Percentiles rank a stretch among this genome's conserved stretches.
These are phyloP conservation scores for Phoma sp. DNA, from an alignment of 2,329 filamentous ascomycete species.

Conservation along the genomic window DNA sequence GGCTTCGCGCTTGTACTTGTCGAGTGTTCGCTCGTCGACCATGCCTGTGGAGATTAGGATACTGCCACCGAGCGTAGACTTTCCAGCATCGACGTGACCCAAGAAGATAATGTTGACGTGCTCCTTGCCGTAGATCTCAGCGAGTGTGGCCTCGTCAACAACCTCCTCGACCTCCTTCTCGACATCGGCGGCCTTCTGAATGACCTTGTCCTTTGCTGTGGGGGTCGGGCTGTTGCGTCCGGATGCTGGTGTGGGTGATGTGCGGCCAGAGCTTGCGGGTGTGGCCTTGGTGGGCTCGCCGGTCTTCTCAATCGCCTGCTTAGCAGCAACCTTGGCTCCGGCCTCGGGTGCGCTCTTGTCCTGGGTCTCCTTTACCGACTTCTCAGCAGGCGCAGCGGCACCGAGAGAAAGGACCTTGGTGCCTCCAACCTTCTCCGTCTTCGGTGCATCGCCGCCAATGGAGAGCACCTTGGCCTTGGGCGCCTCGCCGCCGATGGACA, in stretches of 20 bases:
- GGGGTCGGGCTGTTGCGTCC: constrained; percentile 81
- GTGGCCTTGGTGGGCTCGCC: constrained; percentile 68
- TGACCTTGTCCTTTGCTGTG: constrained; percentile 64
- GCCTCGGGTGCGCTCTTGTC: constrained; percentile 64
- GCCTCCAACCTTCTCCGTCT: constrained; percentile 59
- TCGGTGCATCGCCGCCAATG: constrained; percentile 65
- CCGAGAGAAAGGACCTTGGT: constrained; percentile 83
- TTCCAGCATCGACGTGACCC: constrained; percentile 97
- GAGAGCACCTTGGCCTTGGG: constrained; percentile 68
- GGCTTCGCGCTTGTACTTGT: constrained; percentile 90
- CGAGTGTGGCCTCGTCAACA: constrained; percentile 83
- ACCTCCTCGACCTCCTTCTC: constrained; percentile 80
- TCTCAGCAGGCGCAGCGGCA: constrained; percentile 57
- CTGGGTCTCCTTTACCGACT: constrained; percentile 57
- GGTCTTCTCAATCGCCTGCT: constrained; percentile 91
- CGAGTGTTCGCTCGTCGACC: constrained; percentile 98
- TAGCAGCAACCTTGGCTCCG: constrained; percentile 82
- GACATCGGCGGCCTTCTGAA: constrained; percentile 80
- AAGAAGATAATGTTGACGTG: constrained; percentile 97
- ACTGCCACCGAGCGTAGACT: constrained; percentile 92
- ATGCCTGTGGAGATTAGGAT: constrained; percentile 95
- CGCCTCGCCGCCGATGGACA: constrained; percentile 67
- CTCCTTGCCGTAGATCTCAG: constrained; percentile 96
- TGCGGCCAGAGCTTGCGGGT: constrained; percentile 66
- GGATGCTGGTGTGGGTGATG: constrained; percentile 82